Evolutionary conservation across 2,329 filamentous ascomycete species (phyloP), one percentile per base, ranked within the genome.

Genomic region (Talaromyces verruculosus): DNA sequence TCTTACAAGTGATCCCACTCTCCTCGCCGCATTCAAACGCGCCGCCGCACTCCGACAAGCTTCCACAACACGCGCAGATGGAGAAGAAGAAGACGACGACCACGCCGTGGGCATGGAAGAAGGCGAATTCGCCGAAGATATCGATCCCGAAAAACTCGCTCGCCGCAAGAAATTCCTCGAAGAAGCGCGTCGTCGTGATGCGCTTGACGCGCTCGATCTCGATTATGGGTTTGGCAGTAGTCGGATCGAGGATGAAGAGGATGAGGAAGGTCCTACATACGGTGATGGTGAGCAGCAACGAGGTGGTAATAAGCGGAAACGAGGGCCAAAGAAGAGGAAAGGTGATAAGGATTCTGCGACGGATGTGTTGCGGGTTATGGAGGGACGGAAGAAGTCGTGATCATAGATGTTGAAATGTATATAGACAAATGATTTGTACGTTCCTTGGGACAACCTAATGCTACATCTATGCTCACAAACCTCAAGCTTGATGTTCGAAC

Each of bases 161-260:
- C 88, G 90, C 7, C 87, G 89, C 61, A 89, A 88, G 76, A 89
- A 87, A 69, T 90, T 97, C 82, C 82, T 97, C 5, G 83, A 89
- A 71, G 85, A 85, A 67, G 87, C 83, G 10, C 75, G 73, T 53
- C 76, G 77, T 10, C 81, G 80, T n/a, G 79, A 88, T 64, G 90
- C 91, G 70, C 87, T 93, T 58, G 94, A 98, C 75, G 88, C 93
- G 58, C 89, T 94, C 65, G 94, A 99, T 78, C 85, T 99, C 80
- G 95, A 99, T 74, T 87, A 98, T 83, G 94, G 93, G 67, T 98
- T 99, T 74, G 95, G 95, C 39, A 91, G 89, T 22, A 95, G 90
- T 73, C 86, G 94, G 33, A 89, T 92, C 72, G 93, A 91, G 63
- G 95, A 97, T 73, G 93, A 93, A 60, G 93, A 93, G 67, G 93